Base-by-base conservation (phyloP, 2,329 filamentous ascomycete genomes). In the Colletotrichum costaricense region DNA sequence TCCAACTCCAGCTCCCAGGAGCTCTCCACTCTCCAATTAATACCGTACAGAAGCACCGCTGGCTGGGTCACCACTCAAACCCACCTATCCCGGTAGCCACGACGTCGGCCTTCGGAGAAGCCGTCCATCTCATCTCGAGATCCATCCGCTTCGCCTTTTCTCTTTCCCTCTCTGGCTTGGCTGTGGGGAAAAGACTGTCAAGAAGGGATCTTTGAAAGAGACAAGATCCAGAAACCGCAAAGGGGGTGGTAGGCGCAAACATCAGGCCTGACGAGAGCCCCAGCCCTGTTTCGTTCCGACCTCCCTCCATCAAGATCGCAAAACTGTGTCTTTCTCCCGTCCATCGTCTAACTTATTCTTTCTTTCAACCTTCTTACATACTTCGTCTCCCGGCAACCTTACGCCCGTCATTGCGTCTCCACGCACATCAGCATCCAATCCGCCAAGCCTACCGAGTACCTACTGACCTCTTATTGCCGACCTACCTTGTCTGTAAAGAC, bases 41-140 rank as follows among this genome's bases (percentile, higher is more conserved):
- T 62, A 28, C 59, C 38, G 16, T 62, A 62, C 54, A 56, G 24
- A 56, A 49, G 42, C 42, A 49, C 42, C 54, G n/a, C 58, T 14
- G 19, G 35, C 26, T 33, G 60, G 19, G 33, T n/a, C 16, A 26
- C n/a, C 52, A 46, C n/a, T 63, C 60, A 35, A 52, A 60, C 67
- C 55, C 62, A 64, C 70, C 65, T 63, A 33, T 52, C 46, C 60
- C 54, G 46, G 38, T 28, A 52, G 19, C 66, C 16, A 55, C 58
- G 65, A 72, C 69, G 67, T 70, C 60, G 70, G 66, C 70, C 42
- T 68, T 73, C 66, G 70, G 70, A 67, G 66, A 73, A 70, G 70
- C 70, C 70, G 70, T 49, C 26, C 67, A 60, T 64, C 54, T 49
- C 66, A 52, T 57, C 46, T 19, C 26, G 46, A 35, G 19, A 59